phyloP scores from a whole-genome alignment of 257 asterid genomes.

The Solanum phureja region DNA sequence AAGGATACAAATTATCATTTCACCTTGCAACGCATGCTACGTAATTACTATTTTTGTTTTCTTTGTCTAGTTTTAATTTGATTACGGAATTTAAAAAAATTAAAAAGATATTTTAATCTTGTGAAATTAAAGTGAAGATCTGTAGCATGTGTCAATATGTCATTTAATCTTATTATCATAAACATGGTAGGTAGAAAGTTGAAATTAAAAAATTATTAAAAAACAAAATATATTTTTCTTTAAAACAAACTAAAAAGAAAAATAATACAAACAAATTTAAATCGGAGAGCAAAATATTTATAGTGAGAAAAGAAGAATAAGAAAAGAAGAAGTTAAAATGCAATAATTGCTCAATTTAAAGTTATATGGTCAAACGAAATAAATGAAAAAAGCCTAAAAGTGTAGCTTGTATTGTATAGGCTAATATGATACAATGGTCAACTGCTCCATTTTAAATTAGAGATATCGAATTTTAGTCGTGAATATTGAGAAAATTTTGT shows the following conservation, averaged over 20 bases:
- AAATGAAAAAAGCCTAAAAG: not conserved
- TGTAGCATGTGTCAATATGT: not conserved
- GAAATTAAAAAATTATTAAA: not conserved
- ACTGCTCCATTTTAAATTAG: no score
- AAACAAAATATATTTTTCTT: not conserved
- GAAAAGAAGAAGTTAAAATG: not conserved
- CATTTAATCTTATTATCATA: not conserved
- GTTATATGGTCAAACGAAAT: not conserved
- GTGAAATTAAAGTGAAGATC: not conserved
- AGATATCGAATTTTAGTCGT: no score
- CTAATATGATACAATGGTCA: not conserved
- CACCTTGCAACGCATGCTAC: fast-evolving
- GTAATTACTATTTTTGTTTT: not conserved
- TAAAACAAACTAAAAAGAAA: not conserved
- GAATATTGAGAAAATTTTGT: no score
- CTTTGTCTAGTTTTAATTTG: not conserved
- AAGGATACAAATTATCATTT: not conserved
- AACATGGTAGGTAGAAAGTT: fast-evolving
- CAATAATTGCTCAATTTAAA: not conserved
- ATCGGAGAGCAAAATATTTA: not conserved
- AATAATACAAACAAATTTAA: not conserved
- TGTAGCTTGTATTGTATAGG: not conserved
- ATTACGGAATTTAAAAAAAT: not conserved
- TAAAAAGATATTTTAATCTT: not conserved
- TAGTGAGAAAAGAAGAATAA: not conserved